phyloP scores from a whole-genome alignment of 306 rosid genomes.

The Malus orientalis region DNA sequence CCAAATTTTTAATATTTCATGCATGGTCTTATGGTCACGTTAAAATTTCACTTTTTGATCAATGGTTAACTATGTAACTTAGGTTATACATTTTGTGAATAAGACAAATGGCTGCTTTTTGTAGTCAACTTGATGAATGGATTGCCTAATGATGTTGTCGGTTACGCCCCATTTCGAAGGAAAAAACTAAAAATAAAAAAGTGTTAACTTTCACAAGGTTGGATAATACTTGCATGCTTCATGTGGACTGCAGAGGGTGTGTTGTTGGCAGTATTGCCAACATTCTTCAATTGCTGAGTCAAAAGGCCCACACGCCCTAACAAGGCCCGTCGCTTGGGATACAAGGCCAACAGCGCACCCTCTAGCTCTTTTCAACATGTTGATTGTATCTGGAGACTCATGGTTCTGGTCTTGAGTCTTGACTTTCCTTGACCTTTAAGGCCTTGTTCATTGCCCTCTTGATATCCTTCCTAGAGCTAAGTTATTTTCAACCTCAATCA shows the following conservation, averaged over 20 bases:
- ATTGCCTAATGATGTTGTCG: too few species aligned
- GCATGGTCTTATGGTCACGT: not conserved
- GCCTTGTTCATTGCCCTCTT: constrained; percentile 16
- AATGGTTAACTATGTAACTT: not conserved
- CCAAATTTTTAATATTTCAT: not conserved
- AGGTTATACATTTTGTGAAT: not conserved
- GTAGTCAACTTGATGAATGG: not conserved
- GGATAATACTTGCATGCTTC: too few species aligned
- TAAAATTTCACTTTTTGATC: not conserved
- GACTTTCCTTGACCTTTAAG: not conserved
- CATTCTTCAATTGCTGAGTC: too few species aligned
- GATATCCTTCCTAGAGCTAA: constrained; percentile 13
- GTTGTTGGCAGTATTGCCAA: too few species aligned
- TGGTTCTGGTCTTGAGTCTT: not conserved
- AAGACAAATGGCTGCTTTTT: not conserved
- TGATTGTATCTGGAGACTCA: not conserved
- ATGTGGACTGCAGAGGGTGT: too few species aligned
- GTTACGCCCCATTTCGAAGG: too few species aligned
- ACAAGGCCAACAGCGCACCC: too few species aligned
- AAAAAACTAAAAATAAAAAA: too few species aligned
- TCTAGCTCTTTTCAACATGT: not conserved
- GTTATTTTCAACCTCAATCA: constrained; percentile 4
- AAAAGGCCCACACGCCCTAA: too few species aligned
- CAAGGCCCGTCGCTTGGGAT: too few species aligned
- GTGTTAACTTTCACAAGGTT: too few species aligned